phyloP scores from a whole-genome alignment of 2,329 filamentous ascomycete species.

The Aspergillus sp. region DNA sequence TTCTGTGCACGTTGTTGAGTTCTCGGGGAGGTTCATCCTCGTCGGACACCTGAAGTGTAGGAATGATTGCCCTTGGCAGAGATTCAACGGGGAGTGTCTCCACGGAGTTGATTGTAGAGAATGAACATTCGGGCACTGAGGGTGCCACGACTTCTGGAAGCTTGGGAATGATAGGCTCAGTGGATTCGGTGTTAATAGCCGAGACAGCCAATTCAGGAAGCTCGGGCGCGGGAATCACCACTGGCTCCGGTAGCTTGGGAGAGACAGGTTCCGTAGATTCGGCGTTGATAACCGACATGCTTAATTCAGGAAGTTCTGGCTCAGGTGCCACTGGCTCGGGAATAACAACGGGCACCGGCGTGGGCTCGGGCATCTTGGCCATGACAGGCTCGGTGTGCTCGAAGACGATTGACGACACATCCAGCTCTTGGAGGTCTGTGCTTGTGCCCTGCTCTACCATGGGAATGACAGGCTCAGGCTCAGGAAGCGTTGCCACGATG shows the following conservation, averaged over 20 bases:
- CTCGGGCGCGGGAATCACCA: conserved; percentile 12
- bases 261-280: conserved; percentile 28
- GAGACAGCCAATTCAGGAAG: conserved; percentile 24
- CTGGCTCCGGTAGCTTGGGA: conserved; percentile 6
- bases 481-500: conserved; percentile 13
- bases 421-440: conserved; percentile 13
- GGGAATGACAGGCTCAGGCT: conserved; percentile 14
- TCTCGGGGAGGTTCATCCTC: conserved; percentile 14
- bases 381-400: conserved; percentile 17
- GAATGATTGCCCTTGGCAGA: conserved; percentile 20
- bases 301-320: conserved; percentile 7
- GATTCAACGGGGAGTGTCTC: conserved; percentile 42
- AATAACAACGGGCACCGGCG: conserved; percentile 9
- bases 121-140: conserved; percentile 27
- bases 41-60: conserved; percentile 13
- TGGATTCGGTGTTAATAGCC: conserved; percentile 19
- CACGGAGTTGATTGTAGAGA: conserved; percentile 41
- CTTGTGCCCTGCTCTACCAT: conserved; percentile 4
- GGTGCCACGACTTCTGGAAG: conserved; percentile 16
- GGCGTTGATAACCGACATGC: conserved; percentile 27
- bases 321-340: not conserved
- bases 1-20: not conserved
- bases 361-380: conserved; percentile 15
- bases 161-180: conserved; percentile 28
- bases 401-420: conserved; percentile 12